phyloP scores from a whole-genome alignment of 192 early-diverging fungal genomes.

The Physocladia obscura region DNA sequence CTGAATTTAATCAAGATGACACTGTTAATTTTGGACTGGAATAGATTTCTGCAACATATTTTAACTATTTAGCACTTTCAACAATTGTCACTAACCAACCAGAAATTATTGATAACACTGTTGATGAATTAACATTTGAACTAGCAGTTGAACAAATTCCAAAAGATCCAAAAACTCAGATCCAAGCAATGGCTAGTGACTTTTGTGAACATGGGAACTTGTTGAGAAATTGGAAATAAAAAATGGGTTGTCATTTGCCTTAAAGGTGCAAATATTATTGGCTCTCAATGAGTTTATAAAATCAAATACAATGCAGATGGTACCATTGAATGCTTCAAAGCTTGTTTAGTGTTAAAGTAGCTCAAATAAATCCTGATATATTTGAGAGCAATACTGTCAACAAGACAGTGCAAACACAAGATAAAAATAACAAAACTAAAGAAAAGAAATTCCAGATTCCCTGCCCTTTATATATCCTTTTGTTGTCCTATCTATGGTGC shows the following conservation, averaged over 20 bases:
- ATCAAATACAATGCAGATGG: conserved; percentile 9
- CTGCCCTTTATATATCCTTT: no score
- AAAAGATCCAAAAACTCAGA: not conserved
- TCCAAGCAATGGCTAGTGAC: not conserved
- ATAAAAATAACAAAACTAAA: no score
- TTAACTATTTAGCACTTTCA: not conserved
- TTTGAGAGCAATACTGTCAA: no score
- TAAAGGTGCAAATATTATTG: not conserved
- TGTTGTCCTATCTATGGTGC: no score
- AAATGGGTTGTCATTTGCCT: not conserved
- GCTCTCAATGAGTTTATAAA: conserved; percentile 18
- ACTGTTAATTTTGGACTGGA: not conserved
- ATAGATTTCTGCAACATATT: not conserved
- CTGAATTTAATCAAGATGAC: not conserved
- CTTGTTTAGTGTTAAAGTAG: no score
- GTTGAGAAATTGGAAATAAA: not conserved
- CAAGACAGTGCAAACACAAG: no score
- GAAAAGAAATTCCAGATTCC: no score
- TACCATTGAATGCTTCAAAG: conserved; percentile 29
- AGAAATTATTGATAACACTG: not conserved
- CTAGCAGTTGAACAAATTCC: no score
- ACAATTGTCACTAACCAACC: not conserved
- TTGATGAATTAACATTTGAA: not conserved
- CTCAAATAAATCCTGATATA: no score
- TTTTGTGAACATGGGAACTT: not conserved